Evolutionary conservation across 2,329 filamentous ascomycete genomes (phyloP), one percentile per base, ranked within the genome.

Genomic region (Claviceps maximensis): DNA sequence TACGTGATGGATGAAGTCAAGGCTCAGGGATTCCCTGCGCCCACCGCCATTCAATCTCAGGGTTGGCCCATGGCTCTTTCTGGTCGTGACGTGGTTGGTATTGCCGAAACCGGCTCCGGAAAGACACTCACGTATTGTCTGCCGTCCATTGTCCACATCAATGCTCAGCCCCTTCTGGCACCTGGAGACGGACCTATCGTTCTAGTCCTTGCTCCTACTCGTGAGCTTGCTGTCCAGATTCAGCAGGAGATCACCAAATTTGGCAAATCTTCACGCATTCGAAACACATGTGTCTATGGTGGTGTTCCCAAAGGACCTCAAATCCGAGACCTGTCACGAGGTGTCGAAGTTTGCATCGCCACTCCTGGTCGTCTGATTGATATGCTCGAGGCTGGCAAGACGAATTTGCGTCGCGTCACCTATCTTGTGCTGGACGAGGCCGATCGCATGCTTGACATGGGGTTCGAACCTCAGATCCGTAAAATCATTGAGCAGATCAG

Each of bases 361-460:
- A 98, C 93, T 19, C 93, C 93, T 29, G 93, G 93, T 67, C 91
- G 93, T 78, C 77, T 98, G 64, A 97, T 98, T 64, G 93, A 98
- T 65, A 96, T 97, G 89, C 82, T 98, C 33, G 93, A 97, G 74
- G 88, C 89, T 61, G 91, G 90, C 71, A 95, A 94, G 79, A 98
- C 93, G 63, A 97, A 98, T 75, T 82, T 98, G 58, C 91, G 91
- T 60, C 89, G 93, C 70, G 90, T 97, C 57, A 98, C 93, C 53
- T 98, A 98, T 75, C 79, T 98, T 54, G 93, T 97, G 61, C 89
- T 98, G 58, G 93, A 98, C 65, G 93, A 98, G 77, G 93, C 93
- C 69, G 93, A 98, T 74, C 91, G 93, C 67, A 98, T 98, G 93
- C 79, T 98, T 69, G 93, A 98, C 75, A 98, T 98, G 93, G 93